Conservation (phyloP, 768 basidiomycete genomes). For the Cystofilobasidium bisporidii region DNA sequence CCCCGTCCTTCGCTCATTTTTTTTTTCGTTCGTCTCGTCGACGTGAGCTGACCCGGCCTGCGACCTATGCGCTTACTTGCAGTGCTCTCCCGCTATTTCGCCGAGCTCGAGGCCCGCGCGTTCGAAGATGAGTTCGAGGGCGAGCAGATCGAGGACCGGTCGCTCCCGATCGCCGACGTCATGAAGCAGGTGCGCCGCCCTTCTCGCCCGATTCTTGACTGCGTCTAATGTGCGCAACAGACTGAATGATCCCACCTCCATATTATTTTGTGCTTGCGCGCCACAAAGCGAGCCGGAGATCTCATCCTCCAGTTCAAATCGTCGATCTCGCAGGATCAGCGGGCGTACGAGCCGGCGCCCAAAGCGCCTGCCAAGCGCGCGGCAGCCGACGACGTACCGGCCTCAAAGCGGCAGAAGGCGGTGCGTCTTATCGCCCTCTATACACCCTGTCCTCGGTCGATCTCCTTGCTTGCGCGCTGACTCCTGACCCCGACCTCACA, state of each 20-base stretch:
- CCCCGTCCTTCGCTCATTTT: constrained; percentile 10
- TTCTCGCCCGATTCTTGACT: no score
- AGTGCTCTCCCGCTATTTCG: constrained; percentile 83
- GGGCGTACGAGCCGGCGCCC: constrained; percentile 49
- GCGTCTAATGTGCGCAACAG: no score
- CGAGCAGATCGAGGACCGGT: constrained; percentile 62
- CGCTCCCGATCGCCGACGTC: constrained; percentile 61
- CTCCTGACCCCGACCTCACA: neutral
- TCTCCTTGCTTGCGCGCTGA: no score
- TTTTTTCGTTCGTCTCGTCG: neutral
- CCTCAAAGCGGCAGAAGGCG: constrained; percentile 46
- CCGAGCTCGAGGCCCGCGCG: constrained; percentile 80
- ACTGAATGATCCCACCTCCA: no score
- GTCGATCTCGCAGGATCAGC: constrained; percentile 53
- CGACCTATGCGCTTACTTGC: neutral
- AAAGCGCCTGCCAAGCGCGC: constrained; percentile 54
- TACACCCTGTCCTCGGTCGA: no score
- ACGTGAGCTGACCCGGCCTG: neutral
- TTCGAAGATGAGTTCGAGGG: constrained; percentile 81
- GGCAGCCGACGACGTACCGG: neutral
- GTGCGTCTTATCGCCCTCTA: constrained; percentile 13
- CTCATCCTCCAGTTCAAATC: constrained; percentile 64
- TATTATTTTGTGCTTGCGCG: neutral
- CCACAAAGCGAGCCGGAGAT: constrained; percentile 53
- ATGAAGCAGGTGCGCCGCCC: constrained; percentile 60